Conservation (phyloP, 208 protist species). For the Trypanosoma congolense region DNA sequence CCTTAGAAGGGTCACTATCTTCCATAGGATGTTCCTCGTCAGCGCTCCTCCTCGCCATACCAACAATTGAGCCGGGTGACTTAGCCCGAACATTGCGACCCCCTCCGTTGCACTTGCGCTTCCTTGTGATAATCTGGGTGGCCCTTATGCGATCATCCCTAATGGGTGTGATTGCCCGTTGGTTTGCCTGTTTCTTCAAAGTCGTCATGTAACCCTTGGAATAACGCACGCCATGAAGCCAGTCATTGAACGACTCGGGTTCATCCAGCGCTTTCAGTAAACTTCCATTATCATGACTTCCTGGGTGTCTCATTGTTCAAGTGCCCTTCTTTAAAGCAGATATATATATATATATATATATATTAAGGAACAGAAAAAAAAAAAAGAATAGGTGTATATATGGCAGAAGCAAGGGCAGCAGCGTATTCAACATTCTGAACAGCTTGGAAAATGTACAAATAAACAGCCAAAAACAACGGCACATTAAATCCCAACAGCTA, state of each 20-base stretch:
- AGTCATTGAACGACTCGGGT: slow-evolving; percentile 18
- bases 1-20: no score
- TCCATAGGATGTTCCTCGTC: no score
- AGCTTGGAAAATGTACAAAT: no score
- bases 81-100: background rate
- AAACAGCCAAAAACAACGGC: no score
- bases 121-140: background rate
- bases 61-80: background rate
- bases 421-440: no score
- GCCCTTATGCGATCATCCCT: background rate
- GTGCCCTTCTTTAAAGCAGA: no score
- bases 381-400: no score
- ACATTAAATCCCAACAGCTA: no score
- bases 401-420: no score
- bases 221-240: slow-evolving; percentile 25
- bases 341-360: no score
- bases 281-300: background rate
- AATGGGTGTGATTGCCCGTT: background rate
- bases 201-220: slow-evolving; percentile 14
- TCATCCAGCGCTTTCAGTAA: slow-evolving; percentile 9
- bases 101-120: background rate
- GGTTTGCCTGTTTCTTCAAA: slow-evolving; percentile 5
- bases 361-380: no score
- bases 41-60: background rate
- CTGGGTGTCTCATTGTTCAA: background rate